Base-by-base conservation (phyloP, 2,329 filamentous ascomycete species). In the Colletotrichum abscissum region DNA sequence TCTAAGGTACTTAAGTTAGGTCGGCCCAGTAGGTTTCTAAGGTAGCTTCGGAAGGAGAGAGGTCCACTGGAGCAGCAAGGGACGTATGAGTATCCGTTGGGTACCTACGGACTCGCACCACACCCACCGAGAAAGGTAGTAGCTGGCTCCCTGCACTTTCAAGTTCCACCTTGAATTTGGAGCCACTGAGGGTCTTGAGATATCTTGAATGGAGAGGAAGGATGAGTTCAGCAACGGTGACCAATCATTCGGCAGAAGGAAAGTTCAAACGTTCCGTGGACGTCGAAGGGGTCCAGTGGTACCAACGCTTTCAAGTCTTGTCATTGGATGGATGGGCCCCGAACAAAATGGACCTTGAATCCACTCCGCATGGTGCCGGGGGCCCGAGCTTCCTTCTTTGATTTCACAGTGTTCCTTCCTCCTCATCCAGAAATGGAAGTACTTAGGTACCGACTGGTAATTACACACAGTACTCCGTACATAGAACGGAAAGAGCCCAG, bases 351-450 rank as follows among this genome's bases (percentile, higher is more conserved):
- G 54, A 8, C 49, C 14, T 22, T 26, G 33, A 6, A n/a, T 19
- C 55, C 68, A 33, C 54, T 67, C 28, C 38, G 38, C 33, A 33
- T 42, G 52, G 65, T 69, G 42, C 59, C 58, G 65, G 65, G 64
- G 30, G 24, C 54, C 58, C 69, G 65, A 69, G 49, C 65, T 30
- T 35, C 16, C 26, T 24, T 35, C 16, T 22, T 22, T 35, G 16
- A 49, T 19, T 49, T 22, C 42, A 49, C 42, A 49, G 42, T n/a
- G 42, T 49, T 49, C 16, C 42, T 49, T 49, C 42, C 42, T 49
- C 19, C 42, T 49, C 3, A 22, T 49, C 42, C 42, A 49, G 42
- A 49, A 49, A 49, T 49, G 42, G 42, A 49, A 49, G 42, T 49
- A 49, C 46, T 60, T 11, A 55, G 24, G 22, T 62, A 38, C 30